These are phyloP conservation scores for Stephanodiscus triporus DNA, from an alignment of 108 stramenopile genomes.

Conservation along the genomic window DNA sequence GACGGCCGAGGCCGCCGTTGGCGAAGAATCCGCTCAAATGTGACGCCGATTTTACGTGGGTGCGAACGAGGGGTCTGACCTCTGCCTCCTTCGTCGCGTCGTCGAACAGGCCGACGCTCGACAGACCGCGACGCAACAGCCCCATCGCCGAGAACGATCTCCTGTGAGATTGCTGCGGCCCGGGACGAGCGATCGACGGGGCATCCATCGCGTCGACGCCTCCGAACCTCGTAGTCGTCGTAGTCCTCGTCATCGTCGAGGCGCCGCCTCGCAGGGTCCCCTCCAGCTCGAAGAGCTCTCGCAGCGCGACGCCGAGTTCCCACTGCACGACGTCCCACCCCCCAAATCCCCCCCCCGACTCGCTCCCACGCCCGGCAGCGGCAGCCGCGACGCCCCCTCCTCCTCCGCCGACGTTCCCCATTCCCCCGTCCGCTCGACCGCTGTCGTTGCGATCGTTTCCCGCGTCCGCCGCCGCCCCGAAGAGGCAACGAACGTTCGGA, in stretches of 20 bases:
- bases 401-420: neutral
- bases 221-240: no score
- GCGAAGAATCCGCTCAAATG: neutral
- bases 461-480: conserved; percentile 35
- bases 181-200: no score
- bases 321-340: conserved; percentile 44
- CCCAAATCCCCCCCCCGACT: conserved; percentile 9
- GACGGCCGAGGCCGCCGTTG: neutral
- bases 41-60: neutral
- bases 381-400: conserved; percentile 7
- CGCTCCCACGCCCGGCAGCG: conserved; percentile 41
- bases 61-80: neutral
- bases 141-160: neutral
- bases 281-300: conserved; percentile 29
- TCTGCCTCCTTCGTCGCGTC: neutral
- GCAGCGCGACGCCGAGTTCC: conserved; percentile 26
- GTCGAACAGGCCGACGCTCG: neutral
- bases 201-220: no score
- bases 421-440: neutral
- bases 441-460: conserved; percentile 19
- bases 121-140: no score
- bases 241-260: no score
- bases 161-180: no score
- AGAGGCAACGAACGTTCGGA: conserved; percentile 43
- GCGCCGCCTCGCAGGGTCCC: conserved; percentile 10